Conservation (phyloP, 2,329 filamentous ascomycete genomes). For the Myriosclerotinia curreyana region DNA sequence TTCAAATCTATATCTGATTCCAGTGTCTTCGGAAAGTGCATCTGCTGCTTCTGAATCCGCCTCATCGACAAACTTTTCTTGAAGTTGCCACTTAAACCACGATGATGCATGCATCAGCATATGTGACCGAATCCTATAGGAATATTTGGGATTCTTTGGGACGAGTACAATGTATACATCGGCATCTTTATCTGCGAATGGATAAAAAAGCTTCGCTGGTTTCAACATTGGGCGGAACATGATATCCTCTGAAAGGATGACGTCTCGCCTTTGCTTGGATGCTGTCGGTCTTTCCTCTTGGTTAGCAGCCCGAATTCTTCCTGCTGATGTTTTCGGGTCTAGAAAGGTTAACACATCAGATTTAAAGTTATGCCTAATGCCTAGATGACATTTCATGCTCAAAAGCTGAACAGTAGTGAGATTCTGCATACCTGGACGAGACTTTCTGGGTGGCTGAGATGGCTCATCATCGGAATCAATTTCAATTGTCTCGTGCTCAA, state of each 20-base stretch:
- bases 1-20: slow-evolving; percentile 8
- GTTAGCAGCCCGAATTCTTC: not conserved
- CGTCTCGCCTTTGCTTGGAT: not conserved
- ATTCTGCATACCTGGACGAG: not conserved
- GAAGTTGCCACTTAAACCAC: not conserved
- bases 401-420: not conserved
- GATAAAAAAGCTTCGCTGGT: not conserved
- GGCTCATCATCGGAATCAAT: not conserved
- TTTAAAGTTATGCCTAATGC: too few relatives aligned
- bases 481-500: not conserved
- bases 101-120: not conserved
- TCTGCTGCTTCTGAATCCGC: not conserved
- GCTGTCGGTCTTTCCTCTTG: not conserved
- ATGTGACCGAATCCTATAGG: not conserved
- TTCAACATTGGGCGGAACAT: not conserved
- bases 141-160: too few relatives aligned
- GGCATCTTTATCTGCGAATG: not conserved
- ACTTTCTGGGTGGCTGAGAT: not conserved
- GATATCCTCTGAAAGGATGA: not conserved
- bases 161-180: slow-evolving; percentile 3
- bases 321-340: not conserved
- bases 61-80: not conserved
- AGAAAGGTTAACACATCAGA: not conserved
- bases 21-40: accelerated
- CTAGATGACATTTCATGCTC: not conserved